A percentile compares a stretch with the other conserved stretches of the same genome.
Evolutionary conservation across 306 rosid genomes (phyloP).

Genomic region (Benincasa hispida): DNA sequence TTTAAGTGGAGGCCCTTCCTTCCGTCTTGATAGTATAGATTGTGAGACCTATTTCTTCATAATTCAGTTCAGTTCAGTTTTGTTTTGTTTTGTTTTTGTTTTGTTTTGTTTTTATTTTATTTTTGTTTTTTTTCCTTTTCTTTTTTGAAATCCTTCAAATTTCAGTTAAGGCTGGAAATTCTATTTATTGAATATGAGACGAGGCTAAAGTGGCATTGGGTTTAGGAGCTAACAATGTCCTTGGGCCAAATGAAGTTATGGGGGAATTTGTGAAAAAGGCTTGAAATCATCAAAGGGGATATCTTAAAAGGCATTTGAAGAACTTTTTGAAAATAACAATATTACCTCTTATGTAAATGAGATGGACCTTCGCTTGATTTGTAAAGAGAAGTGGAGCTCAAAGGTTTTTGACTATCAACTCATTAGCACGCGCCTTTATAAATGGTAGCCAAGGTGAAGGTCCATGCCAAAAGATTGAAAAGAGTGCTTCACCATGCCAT

Average conservation of each 20-base stretch:
- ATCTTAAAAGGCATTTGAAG: background rate
- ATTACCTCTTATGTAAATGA: background rate
- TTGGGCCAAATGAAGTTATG: too few relatives aligned
- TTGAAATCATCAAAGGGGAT: background rate
- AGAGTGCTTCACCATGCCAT: background rate
- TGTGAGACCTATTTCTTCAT: too few relatives aligned
- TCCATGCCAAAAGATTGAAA: background rate
- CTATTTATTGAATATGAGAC: background rate
- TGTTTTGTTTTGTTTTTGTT: too few relatives aligned
- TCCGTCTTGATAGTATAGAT: too few relatives aligned
- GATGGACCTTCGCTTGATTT: background rate
- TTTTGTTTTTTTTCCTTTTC: too few relatives aligned
- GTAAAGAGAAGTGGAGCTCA: background rate
- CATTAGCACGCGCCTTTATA: background rate
- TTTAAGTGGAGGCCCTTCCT: too few relatives aligned
- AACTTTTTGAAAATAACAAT: too few relatives aligned
- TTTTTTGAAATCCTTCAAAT: background rate
- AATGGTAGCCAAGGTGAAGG: background rate
- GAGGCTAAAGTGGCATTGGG: too few relatives aligned
- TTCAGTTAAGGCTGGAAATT: background rate
- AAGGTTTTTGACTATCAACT: background rate
- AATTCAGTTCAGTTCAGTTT: too few relatives aligned
- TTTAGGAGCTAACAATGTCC: too few relatives aligned
- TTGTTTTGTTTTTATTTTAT: too few relatives aligned
- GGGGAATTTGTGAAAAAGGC: background rate